Base-by-base conservation (phyloP, 495 filamentous ascomycete genomes). In the Hypoxylon fragiforme region DNA sequence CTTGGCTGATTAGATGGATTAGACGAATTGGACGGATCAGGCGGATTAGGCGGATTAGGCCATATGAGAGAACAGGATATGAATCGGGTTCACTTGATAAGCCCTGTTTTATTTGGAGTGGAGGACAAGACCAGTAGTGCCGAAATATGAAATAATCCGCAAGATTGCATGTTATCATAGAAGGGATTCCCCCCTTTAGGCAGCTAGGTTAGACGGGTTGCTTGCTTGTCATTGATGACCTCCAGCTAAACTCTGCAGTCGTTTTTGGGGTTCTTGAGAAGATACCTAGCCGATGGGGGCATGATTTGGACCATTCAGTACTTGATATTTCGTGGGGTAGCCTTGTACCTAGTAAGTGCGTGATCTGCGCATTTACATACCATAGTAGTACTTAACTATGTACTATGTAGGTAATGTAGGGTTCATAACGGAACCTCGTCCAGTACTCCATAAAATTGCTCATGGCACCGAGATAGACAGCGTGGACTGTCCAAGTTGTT, bases 291-390 rank as follows among this genome's bases (percentile, higher is more conserved):
- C n/a, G 14, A 15, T 28, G 24, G 24, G 7, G 15, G 26, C 20
- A 21, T 16, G 19, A 21, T 49, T 40, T n/a, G n/a, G 47, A 22
- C 36, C 12, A 24, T 50, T 43, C 19, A 34, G 13, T 47, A 41
- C 24, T 26, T 20, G 26, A 16, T 44, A 19, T 47, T 53, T 34
- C 48, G 43, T 44, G 52, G 52, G 58, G 47, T 48, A 55, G 22
- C 18, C 43, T 28, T 40, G 18, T 46, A 43, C 52, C 44, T 52
- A 20, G 50, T 32, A 50, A 32, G 45, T 43, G 41, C 16, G 48
- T 53, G 58, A 57, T 62, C 47, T 55, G 51, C 52, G 58, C 36
- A 14, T 20, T 53, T 51, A 44, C 47, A 48, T 26, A 37, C 50
- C 42, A 24, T 42, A 52, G n/a, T n/a, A n/a, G n/a, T n/a, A n/a